Base-by-base conservation (phyloP, 768 basidiomycete species). In the Chlorophyllum brunneum region DNA sequence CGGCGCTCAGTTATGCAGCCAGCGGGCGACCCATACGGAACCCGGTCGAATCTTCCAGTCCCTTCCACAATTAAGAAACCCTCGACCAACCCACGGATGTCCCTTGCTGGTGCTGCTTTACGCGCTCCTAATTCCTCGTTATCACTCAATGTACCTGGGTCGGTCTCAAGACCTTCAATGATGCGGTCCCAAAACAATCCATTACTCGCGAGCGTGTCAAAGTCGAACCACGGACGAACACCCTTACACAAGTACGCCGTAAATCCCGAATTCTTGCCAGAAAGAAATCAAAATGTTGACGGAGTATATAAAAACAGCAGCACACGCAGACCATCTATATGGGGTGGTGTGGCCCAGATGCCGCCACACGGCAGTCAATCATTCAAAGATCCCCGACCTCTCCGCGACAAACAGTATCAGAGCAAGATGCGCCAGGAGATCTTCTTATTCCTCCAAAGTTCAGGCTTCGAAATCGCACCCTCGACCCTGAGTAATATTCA, bases 341-440 rank as follows among this genome's bases (percentile, higher is more conserved):
- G 86, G 86, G 69, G 71, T 22, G 82, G 81, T 2, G 78, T 76
- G 4, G 68, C 65, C 7, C 66, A 76, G 15, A 64, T 74, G 34
- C 74, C 77, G 3, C 76, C 77, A 2, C 77, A 81, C 18, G 61
- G 72, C n/a, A 79, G 73, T 55, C 85, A 86, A 64, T 64, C 76
- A 2, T 61, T 75, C 51, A 89, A 87, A 59, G 94, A 97, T 60
- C 69, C 78, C 29, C 81, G 94, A 6, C 88, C 91, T 0, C 74
- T 93, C 41, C 84, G 91, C 31, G 90, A 93, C 57, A 71, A 77
- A 44, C 69, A 79, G 15, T 94, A 84, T 64, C 89, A 92, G 65
- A 61, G 70, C 16, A 82, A 82, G 64, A 85, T 88, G 83, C 76
- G 85, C 39, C 81, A 88, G 63, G 83, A 90, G n/a, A 83, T 95